Conservation (phyloP, 768 basidiomycete genomes). For the Tulasnella sp. region DNA sequence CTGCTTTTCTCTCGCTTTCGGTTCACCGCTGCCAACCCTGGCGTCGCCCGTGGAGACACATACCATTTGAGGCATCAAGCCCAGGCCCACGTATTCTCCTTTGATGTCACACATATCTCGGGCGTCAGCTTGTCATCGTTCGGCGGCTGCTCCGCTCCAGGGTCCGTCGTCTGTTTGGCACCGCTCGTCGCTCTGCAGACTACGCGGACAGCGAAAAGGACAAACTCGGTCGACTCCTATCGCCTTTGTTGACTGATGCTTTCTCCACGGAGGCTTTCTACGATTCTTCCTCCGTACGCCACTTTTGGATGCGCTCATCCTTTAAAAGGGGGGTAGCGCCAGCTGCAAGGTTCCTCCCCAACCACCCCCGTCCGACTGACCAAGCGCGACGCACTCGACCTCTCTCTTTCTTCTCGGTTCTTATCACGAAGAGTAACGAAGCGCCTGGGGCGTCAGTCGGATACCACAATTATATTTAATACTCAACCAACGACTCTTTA, state of each 20-base stretch:
- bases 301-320: background rate
- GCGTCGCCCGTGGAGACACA: background rate
- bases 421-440: background rate
- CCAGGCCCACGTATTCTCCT: background rate
- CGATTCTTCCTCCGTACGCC: background rate
- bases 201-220: background rate
- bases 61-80: background rate
- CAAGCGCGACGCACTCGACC: slow-evolving; percentile 7
- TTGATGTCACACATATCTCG: background rate
- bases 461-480: background rate
- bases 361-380: background rate
- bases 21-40: background rate
- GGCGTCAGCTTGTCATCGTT: background rate
- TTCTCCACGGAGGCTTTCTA: background rate
- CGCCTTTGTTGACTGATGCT: background rate
- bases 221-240: background rate
- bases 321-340: background rate
- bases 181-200: background rate
- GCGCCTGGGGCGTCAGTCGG: slow-evolving; percentile 6
- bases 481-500: background rate
- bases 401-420: slow-evolving; percentile 6
- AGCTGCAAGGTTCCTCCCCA: background rate
- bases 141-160: background rate
- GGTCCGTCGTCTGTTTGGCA: background rate
- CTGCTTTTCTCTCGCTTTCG: background rate